Conservation (phyloP, 2,329 filamentous ascomycete species). For the Parastagonospora nodorum region DNA sequence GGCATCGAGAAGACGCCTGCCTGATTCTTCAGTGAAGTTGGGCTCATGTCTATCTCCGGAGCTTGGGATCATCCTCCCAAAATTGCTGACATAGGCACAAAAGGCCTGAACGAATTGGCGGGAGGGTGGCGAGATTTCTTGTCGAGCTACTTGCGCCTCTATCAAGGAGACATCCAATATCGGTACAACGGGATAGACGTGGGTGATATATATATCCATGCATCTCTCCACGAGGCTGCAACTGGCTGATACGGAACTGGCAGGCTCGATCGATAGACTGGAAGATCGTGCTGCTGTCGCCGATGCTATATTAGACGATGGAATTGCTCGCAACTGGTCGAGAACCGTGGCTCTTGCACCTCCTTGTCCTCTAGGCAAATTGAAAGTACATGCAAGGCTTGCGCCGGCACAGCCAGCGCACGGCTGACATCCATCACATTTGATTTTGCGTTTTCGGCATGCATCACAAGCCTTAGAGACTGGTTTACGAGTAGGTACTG, state of each 20-base stretch:
- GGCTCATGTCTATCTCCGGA: neutral
- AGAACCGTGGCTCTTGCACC: conserved; percentile 69
- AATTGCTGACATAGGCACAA: conserved; percentile 44
- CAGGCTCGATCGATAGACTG: neutral
- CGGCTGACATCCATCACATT: conserved; percentile 72
- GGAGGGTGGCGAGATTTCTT: conserved; percentile 23
- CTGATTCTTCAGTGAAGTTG: neutral
- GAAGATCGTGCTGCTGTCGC: neutral
- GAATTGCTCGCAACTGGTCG: conserved; percentile 69
- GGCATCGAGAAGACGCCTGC: conserved; percentile 29
- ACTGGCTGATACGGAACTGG: neutral
- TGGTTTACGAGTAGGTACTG: conserved; percentile 3
- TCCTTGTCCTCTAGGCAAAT: conserved; percentile 9
- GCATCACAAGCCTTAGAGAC: conserved; percentile 67
- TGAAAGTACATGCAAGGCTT: conserved; percentile 39
- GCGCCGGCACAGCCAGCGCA: conserved; percentile 73
- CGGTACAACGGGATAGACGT: conserved; percentile 64
- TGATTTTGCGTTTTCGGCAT: conserved; percentile 76
- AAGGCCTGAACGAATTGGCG: conserved; percentile 44
- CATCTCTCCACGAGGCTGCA: conserved; percentile 68
- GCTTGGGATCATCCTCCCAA: conserved; percentile 21
- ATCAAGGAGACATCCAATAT: conserved; percentile 30
- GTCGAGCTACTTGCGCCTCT: conserved; percentile 23
- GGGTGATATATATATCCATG: conserved; percentile 69
- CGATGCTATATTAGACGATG: neutral